phyloP scores from a whole-genome alignment of 805 yeast genomes.

The Candida taoyuanica region DNA sequence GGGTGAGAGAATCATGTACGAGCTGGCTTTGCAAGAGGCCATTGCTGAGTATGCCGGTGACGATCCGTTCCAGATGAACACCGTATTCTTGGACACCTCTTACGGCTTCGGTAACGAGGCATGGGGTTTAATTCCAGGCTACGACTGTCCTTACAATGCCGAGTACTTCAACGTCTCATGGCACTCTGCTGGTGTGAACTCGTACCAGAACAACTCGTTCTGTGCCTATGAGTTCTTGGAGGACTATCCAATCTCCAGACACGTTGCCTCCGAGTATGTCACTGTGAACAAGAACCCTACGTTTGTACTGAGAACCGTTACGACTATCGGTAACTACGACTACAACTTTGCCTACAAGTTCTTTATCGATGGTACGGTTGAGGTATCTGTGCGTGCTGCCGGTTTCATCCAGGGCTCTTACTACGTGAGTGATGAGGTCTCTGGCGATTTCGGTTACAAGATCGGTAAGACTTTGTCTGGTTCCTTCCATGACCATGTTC shows the following conservation, averaged over 20 bases:
- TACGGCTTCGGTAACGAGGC: constrained; percentile 30
- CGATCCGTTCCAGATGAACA: constrained; percentile 29
- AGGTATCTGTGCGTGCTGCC: constrained; percentile 28
- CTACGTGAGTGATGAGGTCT: constrained; percentile 19
- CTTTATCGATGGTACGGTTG: constrained; percentile 27
- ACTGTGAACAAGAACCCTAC: constrained; percentile 24
- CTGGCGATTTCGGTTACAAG: constrained; percentile 21
- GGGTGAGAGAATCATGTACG: constrained; percentile 28
- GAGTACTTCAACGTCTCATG: constrained; percentile 27
- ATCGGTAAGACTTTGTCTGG: constrained; percentile 25
- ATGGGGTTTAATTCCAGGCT: constrained; percentile 28
- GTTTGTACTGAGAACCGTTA: constrained; percentile 23
- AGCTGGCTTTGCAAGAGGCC: constrained; percentile 28
- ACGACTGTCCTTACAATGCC: constrained; percentile 29
- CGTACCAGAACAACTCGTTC: constrained; percentile 25
- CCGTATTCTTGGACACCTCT: constrained; percentile 23
- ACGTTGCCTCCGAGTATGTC: constrained; percentile 17
- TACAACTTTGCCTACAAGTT: constrained; percentile 25
- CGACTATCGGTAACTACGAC: constrained; percentile 27
- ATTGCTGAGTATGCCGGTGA: constrained; percentile 30
- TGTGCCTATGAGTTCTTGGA: constrained; percentile 25
- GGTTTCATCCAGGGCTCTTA: constrained; percentile 30
- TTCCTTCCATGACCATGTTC: constrained; percentile 29
- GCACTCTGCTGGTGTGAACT: constrained; percentile 23
- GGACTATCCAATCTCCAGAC: constrained; percentile 25